A percentile compares a stretch with the other conserved stretches of the same genome.
phyloP scores from a whole-genome alignment of 441 rosid genomes.

The Syzygium malaccense region DNA sequence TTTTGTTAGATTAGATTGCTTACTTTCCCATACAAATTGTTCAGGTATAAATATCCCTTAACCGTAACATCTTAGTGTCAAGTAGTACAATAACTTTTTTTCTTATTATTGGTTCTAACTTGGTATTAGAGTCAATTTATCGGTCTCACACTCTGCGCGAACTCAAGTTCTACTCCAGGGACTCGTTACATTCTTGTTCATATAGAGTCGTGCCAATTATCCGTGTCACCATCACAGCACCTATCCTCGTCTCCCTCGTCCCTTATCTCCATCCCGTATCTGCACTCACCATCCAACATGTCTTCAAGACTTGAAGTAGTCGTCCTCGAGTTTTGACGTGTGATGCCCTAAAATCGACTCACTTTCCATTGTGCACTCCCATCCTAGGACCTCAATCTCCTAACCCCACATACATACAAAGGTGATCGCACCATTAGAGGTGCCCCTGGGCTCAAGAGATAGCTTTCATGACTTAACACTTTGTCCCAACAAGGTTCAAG shows the following conservation, averaged over 20 bases:
- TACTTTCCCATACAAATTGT: neutral
- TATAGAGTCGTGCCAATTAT: neutral
- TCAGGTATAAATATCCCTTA: neutral
- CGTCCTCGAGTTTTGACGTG: neutral
- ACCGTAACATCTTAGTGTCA: neutral
- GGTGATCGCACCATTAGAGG: neutral
- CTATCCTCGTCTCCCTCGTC: neutral
- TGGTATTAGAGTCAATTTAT: neutral
- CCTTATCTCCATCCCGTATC: neutral
- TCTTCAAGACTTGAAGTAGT: neutral
- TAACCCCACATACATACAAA: neutral
- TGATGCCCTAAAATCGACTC: neutral
- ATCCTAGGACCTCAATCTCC: neutral
- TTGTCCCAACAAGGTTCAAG: neutral
- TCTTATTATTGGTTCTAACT: neutral
- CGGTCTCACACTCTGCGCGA: neutral
- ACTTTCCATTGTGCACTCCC: neutral
- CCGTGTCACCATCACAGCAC: neutral
- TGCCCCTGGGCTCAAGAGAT: neutral
- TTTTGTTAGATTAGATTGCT: neutral
- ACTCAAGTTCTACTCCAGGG: neutral
- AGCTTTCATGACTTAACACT: neutral
- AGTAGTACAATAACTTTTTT: neutral
- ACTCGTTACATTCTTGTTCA: neutral
- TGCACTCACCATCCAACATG: neutral